Conservation (phyloP, 106 monocot species). For the Dioscorea alata region DNA sequence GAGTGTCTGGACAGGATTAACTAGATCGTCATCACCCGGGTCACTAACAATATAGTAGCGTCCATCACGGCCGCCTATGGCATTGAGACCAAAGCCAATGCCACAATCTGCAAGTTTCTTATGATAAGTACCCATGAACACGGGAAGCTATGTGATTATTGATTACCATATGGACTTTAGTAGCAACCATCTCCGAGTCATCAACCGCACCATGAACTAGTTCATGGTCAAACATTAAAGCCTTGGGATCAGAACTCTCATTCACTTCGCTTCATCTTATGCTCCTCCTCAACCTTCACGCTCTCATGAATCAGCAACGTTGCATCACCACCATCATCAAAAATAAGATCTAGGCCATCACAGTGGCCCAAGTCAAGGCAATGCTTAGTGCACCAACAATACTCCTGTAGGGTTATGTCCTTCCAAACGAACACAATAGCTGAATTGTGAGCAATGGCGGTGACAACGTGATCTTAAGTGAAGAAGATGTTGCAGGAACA, state of each 20-base stretch:
- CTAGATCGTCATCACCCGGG: constrained; percentile 39
- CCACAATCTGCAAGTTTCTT: constrained; percentile 59
- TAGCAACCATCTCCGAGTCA: constrained; percentile 46
- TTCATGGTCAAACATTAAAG: constrained; percentile 3
- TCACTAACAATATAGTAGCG: constrained; percentile 45
- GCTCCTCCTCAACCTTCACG: constrained; percentile 79
- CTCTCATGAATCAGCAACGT: constrained; percentile 82
- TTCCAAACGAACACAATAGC: constrained; percentile 86
- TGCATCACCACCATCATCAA: constrained; percentile 84
- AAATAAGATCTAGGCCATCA: constrained; percentile 78
- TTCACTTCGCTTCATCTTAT: constrained; percentile 15
- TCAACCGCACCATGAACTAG: constrained; percentile 33
- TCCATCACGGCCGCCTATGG: constrained; percentile 54
- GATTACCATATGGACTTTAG: constrained; percentile 45
- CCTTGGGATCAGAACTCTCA: not conserved
- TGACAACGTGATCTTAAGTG: constrained; percentile 77
- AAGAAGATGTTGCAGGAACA: constrained; percentile 97
- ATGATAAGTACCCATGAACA: constrained; percentile 29
- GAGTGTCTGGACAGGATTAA: constrained; percentile 46
- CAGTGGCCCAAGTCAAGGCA: constrained; percentile 66
- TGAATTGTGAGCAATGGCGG: constrained; percentile 73
- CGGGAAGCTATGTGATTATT: constrained; percentile 31
- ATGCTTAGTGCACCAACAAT: constrained; percentile 93
- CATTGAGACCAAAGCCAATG: constrained; percentile 63
- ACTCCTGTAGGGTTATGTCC: constrained; percentile 84